Conservation (phyloP, 2,329 filamentous ascomycete species). For the Fusarium heterosporum region DNA sequence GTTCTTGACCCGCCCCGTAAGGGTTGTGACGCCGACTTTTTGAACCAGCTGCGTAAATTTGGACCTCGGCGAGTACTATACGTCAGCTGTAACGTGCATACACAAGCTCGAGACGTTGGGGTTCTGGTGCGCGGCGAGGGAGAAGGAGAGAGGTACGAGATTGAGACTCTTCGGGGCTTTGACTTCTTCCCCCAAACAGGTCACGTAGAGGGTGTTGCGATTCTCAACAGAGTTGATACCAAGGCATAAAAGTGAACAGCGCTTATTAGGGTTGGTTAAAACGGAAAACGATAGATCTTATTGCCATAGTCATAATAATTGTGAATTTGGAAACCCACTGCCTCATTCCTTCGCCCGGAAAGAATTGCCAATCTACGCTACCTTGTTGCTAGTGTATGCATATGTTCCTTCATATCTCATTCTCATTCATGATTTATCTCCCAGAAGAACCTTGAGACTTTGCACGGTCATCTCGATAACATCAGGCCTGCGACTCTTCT, state of each 20-base stretch:
- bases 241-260: conserved; percentile 30
- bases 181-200: conserved; percentile 95
- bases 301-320: conserved; percentile 39
- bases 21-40: conserved; percentile 88
- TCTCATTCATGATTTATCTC: conserved; percentile 48
- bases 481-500: conserved; percentile 74
- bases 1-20: conserved; percentile 97
- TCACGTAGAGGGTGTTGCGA: conserved; percentile 76
- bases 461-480: conserved; percentile 79
- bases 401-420: neutral
- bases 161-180: conserved; percentile 92
- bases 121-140: conserved; percentile 79
- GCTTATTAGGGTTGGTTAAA: conserved; percentile 19
- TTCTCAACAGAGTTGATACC: conserved; percentile 67
- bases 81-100: conserved; percentile 98
- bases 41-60: conserved; percentile 82
- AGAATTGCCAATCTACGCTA: conserved; percentile 9
- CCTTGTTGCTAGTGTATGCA: conserved; percentile 12
- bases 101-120: conserved; percentile 92
- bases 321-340: conserved; percentile 24
- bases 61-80: conserved; percentile 86
- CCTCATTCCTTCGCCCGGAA: conserved; percentile 12
- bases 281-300: conserved; percentile 23
- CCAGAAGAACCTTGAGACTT: conserved; percentile 75
- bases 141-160: conserved; percentile 73